Evolutionary conservation across 306 rosid genomes (phyloP), one percentile per base, ranked within the genome.

Genomic region (Urtica urens): DNA sequence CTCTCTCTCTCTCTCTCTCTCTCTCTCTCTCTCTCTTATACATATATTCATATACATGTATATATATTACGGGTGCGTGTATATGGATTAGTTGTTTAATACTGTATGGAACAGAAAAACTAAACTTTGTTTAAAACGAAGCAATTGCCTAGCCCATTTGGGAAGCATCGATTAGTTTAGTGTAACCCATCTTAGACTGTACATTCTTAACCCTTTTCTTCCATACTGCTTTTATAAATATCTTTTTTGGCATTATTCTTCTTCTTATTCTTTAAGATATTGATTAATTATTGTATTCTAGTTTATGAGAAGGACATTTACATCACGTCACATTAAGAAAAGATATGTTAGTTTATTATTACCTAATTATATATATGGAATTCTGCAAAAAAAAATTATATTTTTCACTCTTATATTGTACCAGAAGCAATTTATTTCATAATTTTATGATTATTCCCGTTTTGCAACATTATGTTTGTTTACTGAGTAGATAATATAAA

Each of bases 161-260:
- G 46, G 31, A 19, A 15, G 25, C 13, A 51, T 46, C 17, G 31
- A 51, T 33, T 43, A 45, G 22, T 38, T 38, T 56, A 42, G 10
- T 43, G 23, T 64, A 55, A 24, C 64, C 64, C 69, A 43, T 62
- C 20, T 61, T 31, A 45, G 59, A 62, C 33, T 66, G 78, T 67
- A 61, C 62, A 39, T 19, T 39, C 46, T 30, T 46, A 34, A 42
- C 35, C 38, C 10, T 53, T 66, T 45, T 37, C n/a, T n/a, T n/a
- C n/a, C n/a, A n/a, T 53, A 12, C 23, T 13, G 29, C 29, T 29
- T 27, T 65, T 35, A 1, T 17, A 56, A 65, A 66, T 44, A 37
- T 38, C 26, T 22, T 23, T 38, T 45, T 66, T 66, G 72, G 54
- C 51, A 15, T 17, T 23, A 38, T 12, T 13, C 11, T 35, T n/a